Evolutionary conservation across 768 basidiomycete species (phyloP), one percentile per base, ranked within the genome.

Genomic region (Dentipellis fragilis): DNA sequence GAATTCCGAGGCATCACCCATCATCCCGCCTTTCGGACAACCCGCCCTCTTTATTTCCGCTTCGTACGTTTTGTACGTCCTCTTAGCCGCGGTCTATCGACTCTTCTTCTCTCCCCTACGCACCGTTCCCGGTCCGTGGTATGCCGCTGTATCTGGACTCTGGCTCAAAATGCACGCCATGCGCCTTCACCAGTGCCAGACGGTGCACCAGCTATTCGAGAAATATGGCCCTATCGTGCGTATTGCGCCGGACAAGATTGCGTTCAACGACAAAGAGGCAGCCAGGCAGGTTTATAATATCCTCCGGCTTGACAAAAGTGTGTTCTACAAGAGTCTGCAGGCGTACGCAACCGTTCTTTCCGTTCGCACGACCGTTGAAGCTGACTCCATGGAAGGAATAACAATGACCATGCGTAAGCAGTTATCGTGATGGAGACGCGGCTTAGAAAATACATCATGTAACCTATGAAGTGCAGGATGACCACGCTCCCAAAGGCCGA

Each of bases 271-370:
- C 73, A 67, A 81, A 60, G 75, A 79, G 47, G 80, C 83, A 4
- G 82, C 80, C 74, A 77, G 79, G 61, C 82, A 74, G 69, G 78
- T 89, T 22, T 89, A 89, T 70, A 79, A 79, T 46, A 74, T 85
- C 54, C 79, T 85, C 74, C 89, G 87, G 67, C 89, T 90, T 59
- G 83, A 87, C 72, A 90, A 90, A 73, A 87, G 85, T 75, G 66
- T 71, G 38, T 88, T 82, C 67, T 90, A 90, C 72, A 89, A 90
- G 76, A 81, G 83, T 59, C 74, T 90, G 59, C 73, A 85, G 64
- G 89, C 85, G 87, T 89, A 64, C 57, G 87, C 6, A 29, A 29
- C 6, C 6, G 6, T 29, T 29, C 29, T 75, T 19, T n/a, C 16
- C 54, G 48, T 40, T 45, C 50, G 57, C 62, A 50, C 54, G 57